phyloP scores from a whole-genome alignment of 2,329 filamentous ascomycete species.

The Fusarium irregulare region DNA sequence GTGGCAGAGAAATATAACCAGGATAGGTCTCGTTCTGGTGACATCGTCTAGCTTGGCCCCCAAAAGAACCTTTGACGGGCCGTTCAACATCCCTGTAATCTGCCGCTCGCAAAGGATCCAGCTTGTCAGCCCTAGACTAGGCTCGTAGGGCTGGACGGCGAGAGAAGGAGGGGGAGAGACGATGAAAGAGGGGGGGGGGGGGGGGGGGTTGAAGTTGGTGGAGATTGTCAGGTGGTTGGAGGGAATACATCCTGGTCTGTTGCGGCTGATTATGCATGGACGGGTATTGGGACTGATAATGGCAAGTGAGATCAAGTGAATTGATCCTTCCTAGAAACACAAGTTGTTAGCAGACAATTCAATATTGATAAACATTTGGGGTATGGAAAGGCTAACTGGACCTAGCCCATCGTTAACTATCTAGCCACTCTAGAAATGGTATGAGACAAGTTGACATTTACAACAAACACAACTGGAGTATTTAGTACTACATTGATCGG shows the following conservation, averaged over 20 bases:
- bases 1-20: slow-evolving; percentile 5
- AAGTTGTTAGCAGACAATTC: background rate
- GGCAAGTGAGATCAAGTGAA: slow-evolving; percentile 2
- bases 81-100: background rate
- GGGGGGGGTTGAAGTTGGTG: background rate
- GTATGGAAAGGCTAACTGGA: background rate
- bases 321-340: background rate
- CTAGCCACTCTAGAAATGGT: background rate
- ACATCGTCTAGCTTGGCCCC: slow-evolving; percentile 17
- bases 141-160: slow-evolving; percentile 35
- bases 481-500: background rate
- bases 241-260: slow-evolving; percentile 2
- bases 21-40: background rate
- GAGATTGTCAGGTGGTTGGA: slow-evolving; percentile 2
- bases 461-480: background rate
- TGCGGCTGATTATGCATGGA: slow-evolving; percentile 30
- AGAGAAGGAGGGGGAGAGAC: background rate
- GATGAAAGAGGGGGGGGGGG: background rate
- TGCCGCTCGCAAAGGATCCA: background rate
- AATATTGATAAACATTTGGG: background rate
- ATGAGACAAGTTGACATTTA: background rate
- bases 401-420: background rate
- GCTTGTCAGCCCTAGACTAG: slow-evolving; percentile 26
- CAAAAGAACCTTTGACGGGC: slow-evolving; percentile 15
- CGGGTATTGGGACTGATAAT: slow-evolving; percentile 1